Percentiles rank a stretch among this genome's conserved stretches.
Evolutionary conservation across 23 red algal genomes (phyloP).

Genomic region (Rhodosorus marinus): DNA sequence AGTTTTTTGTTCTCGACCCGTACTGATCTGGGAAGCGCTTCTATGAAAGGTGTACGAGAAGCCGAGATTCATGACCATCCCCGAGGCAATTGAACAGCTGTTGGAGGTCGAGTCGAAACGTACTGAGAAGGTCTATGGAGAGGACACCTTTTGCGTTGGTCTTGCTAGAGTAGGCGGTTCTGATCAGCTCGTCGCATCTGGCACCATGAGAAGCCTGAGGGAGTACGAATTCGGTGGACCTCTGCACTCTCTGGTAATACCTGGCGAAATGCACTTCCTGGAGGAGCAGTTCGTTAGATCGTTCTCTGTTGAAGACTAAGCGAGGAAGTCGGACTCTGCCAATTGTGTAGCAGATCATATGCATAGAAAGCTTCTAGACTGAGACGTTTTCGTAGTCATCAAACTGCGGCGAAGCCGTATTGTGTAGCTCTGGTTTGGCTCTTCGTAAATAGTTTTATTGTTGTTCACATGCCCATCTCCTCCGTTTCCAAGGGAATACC

Average conservation of each 20-base stretch:
- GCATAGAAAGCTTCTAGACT: too few species aligned
- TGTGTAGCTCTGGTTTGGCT: too few species aligned
- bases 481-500: too few species aligned
- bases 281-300: constrained; percentile 50
- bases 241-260: constrained; percentile 90
- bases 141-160: constrained; percentile 25
- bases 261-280: constrained; percentile 34
- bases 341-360: too few species aligned
- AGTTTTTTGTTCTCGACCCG: too few species aligned
- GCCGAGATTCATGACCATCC: constrained; percentile 69
- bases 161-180: constrained; percentile 57
- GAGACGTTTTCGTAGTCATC: too few species aligned
- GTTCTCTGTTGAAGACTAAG: too few species aligned
- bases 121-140: constrained; percentile 5
- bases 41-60: constrained; percentile 75
- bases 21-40: too few species aligned
- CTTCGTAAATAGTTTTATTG: too few species aligned
- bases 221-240: constrained; percentile 47
- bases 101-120: constrained; percentile 27
- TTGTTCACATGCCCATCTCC: too few species aligned
- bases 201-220: constrained; percentile 17
- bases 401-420: too few species aligned
- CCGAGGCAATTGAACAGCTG: constrained; percentile 65
- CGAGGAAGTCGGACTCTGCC: too few species aligned
- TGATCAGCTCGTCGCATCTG: constrained; percentile 42